phyloP scores from a whole-genome alignment of 306 rosid species.

The Trifolium pratense region DNA sequence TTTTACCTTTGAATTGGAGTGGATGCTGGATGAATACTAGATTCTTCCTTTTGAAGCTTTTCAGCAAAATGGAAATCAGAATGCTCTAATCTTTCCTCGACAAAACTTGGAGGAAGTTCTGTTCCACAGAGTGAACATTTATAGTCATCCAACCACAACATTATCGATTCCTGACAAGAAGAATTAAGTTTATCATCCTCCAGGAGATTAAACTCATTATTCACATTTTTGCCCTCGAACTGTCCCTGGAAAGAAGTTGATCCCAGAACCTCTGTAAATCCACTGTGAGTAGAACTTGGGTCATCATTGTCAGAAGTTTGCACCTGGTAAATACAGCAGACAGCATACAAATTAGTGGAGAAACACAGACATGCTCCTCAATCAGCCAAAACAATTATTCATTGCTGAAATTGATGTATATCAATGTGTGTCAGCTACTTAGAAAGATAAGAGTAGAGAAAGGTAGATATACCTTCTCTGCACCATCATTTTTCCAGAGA shows the following conservation, averaged over 20 bases:
- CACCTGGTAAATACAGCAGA: conserved; percentile 43
- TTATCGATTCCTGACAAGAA: conserved; percentile 45
- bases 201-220: conserved; percentile 30
- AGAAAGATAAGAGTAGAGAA: neutral
- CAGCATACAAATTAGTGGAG: conserved; percentile 23
- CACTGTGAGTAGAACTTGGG: conserved; percentile 36
- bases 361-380: neutral
- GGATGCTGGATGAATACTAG: conserved; percentile 47
- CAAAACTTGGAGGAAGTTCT: conserved; percentile 81
- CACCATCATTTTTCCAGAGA: conserved; percentile 40
- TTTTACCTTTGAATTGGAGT: conserved; percentile 56
- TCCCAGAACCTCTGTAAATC: conserved; percentile 29
- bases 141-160: conserved; percentile 77
- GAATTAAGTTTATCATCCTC: conserved; percentile 44
- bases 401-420: conserved; percentile 20
- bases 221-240: conserved; percentile 43
- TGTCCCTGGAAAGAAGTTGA: conserved; percentile 47
- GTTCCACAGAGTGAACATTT: conserved; percentile 82
- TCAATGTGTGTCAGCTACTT: conserved; percentile 36
- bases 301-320: conserved; percentile 40
- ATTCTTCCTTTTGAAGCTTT: conserved; percentile 86
- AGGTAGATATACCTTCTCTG: conserved; percentile 42
- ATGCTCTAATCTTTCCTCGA: conserved; percentile 87
- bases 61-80: conserved; percentile 90
- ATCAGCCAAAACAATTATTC: conserved; percentile 32